Base-by-base conservation (phyloP, 2,329 filamentous ascomycete species). In the Purpureocillium takamizusanense region DNA sequence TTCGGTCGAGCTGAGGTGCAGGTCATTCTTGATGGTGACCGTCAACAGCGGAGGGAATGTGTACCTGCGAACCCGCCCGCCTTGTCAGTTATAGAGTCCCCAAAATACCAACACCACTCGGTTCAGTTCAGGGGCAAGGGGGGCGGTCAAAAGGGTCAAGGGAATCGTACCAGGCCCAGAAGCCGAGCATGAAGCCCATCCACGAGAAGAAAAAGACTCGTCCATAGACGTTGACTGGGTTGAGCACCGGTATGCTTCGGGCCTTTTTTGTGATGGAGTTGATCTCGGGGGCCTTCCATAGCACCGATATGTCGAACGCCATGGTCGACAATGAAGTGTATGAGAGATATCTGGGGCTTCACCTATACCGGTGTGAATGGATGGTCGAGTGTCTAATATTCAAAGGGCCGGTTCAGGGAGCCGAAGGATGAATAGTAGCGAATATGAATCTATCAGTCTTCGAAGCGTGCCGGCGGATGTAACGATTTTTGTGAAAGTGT, bases 141-240 rank as follows among this genome's bases (percentile, higher is more conserved):
- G 21, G 10, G 10, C 21, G n/a, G n/a, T 5, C 15, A 23, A 30
- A 18, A 14, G 12, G 16, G 14, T 10, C 17, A 23, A 18, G 17
- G 18, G 10, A 10, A 21, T 49, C 56, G 43, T 41, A 61, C 84
- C 84, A 95, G 10, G 86, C 88, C 73, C 86, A 86, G 62, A 94
- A 95, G 7, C 85, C 83, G 38, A 90, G 75, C 73, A 92, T 80
- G 61, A 92, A 92, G 2, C 85, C 85, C 35, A 88, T 72, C 79
- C 85, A 92, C 2, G 83, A 84, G 65, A 94, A 94, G 68, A 89
- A 87, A 62, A 94, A 94, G 0, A 92, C 87, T 7, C 87, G 75
- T 29, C 87, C 88, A 66, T 95, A 88, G 50, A 79, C 66, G 57
- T 94, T 74, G 51, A 89, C 55, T 0, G 82, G 76, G 57, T 94